Conservation (phyloP, 1,284 basidiomycete species). For the Termitomyces sp. region DNA sequence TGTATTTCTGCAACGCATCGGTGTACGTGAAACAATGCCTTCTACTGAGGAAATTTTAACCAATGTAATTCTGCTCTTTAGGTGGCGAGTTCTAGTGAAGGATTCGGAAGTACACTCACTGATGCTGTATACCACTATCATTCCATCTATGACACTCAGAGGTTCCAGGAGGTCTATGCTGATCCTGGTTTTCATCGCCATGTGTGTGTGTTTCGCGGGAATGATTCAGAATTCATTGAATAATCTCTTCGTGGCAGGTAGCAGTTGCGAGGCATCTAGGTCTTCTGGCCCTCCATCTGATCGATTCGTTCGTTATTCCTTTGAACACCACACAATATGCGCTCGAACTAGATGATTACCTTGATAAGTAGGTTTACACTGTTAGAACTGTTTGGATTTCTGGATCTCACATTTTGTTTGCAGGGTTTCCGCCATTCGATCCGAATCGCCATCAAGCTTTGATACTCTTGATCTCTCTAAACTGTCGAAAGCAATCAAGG, state of each 20-base stretch:
- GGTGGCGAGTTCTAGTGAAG: slow-evolving; percentile 46
- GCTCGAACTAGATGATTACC: slow-evolving; percentile 56
- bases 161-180: slow-evolving; percentile 71
- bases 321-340: slow-evolving; percentile 78
- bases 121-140: slow-evolving; percentile 80
- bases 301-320: slow-evolving; percentile 58
- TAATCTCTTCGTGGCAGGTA: slow-evolving; percentile 30
- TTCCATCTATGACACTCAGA: slow-evolving; percentile 76
- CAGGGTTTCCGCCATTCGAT: slow-evolving; percentile 45
- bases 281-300: slow-evolving; percentile 55
- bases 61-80: slow-evolving; percentile 15
- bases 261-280: slow-evolving; percentile 56
- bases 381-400: not conserved
- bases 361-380: slow-evolving; percentile 39
- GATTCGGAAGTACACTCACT: slow-evolving; percentile 36
- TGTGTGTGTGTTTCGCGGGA: slow-evolving; percentile 30
- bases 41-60: not conserved
- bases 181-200: slow-evolving; percentile 77
- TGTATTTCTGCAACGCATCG: slow-evolving; percentile 68
- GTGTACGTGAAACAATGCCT: slow-evolving; percentile 26
- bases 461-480: slow-evolving; percentile 37
- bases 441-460: slow-evolving; percentile 20
- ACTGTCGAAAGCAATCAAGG: slow-evolving; percentile 44
- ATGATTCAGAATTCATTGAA: not conserved
- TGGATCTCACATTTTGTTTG: not conserved